Evolutionary conservation across 2,329 filamentous ascomycete genomes (phyloP), one percentile per base, ranked within the genome.

Genomic region (Neonectria ditissima): DNA sequence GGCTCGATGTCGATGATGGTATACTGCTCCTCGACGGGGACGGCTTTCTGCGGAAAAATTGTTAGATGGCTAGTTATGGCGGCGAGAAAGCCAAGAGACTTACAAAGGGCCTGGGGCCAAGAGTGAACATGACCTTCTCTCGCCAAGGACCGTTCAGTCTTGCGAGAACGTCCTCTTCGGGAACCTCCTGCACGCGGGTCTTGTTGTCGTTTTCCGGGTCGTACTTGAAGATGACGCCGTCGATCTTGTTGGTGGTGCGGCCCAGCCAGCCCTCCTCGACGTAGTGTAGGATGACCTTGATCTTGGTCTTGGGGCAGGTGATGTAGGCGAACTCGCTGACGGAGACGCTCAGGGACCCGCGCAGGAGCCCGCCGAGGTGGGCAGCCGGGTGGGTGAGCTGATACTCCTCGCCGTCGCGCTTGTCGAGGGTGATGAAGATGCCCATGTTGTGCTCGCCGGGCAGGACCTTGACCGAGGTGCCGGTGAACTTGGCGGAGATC

Each of bases 401-500:
- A 79, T 99, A 99, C 66, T 94, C 92, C 81, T 99, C 96, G 75
- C 95, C 87, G 71, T 91, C 89, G 56, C 92, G 86, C 67, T 89
- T 91, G 73, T 93, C 89, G 26, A 98, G 81, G 10, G 89, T 94
- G 77, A 99, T 91, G 80, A 97, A 99, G 73, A 99, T 98, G 68
- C 96, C 96, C 69, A 97, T 84, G 78, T 99, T 99, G 82, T 97
- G 93, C 76, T 94, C 90, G 67, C 96, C 96, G 0, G 96, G 93
- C 22, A 91, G 90, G 39, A 99, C 95, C 76, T 94, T 93, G 78
- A 99, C 87, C 72, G 92, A 95, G 18, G 96, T 97, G 61, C 96
- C 96, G 1, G 96, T 98, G 80, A 99, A 99, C 79, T 97, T 98
- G 75, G 96, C 96, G 71, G 92, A 95, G 73, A 99, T 90, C 82